A percentile compares a stretch with the other conserved stretches of the same genome.
These are phyloP conservation scores for Brassica balearica DNA, from an alignment of 441 rosid genomes.

Conservation along the genomic window DNA sequence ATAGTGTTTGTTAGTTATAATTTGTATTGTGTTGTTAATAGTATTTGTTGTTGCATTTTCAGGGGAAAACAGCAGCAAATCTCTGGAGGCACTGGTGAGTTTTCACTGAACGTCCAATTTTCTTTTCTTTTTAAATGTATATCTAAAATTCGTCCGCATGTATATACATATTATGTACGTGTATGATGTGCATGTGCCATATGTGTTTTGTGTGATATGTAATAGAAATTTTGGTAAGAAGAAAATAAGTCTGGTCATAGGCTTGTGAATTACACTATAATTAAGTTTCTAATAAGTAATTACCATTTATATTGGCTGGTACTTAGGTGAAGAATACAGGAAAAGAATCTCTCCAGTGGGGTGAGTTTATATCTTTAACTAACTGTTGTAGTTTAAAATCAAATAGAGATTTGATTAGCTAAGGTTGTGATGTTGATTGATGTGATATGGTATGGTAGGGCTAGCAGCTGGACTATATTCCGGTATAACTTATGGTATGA, in stretches of 20 bases:
- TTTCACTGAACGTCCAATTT: background rate
- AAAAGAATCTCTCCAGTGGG: constrained; percentile 94
- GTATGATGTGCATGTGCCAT: background rate
- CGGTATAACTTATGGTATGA: constrained; percentile 84
- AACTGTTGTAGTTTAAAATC: background rate
- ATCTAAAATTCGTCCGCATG: background rate
- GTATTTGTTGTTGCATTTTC: constrained; percentile 17
- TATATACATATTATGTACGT: background rate
- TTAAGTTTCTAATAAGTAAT: background rate
- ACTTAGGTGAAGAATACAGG: constrained; percentile 85
- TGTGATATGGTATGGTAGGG: constrained; percentile 53
- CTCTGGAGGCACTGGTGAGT: constrained; percentile 88
- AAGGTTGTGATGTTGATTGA: background rate
- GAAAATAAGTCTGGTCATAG: background rate
- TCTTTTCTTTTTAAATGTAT: background rate
- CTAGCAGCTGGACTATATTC: constrained; percentile 91
- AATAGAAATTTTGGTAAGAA: background rate
- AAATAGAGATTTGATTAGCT: background rate
- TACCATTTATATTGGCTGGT: constrained; percentile 16
- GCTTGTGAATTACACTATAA: background rate
- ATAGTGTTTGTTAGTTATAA: background rate
- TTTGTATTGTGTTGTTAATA: background rate
- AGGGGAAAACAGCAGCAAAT: constrained; percentile 73
- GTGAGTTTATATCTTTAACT: constrained; percentile 46
- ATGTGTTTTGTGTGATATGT: background rate